phyloP scores from a whole-genome alignment of 2,329 filamentous ascomycete genomes.

The Botryosphaeria agaves region DNA sequence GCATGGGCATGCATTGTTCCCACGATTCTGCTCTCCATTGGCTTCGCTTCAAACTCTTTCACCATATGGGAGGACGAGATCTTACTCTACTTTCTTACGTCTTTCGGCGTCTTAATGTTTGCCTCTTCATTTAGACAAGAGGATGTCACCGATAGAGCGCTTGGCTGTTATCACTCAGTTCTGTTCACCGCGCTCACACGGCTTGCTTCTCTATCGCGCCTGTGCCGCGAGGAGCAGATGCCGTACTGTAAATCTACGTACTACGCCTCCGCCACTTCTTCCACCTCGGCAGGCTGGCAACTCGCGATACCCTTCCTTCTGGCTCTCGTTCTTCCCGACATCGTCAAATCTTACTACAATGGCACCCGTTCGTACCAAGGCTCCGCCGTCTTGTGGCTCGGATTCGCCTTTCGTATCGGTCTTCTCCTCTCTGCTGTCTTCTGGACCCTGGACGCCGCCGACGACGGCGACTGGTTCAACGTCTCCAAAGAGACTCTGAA shows the following conservation, averaged over 20 bases:
- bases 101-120: slow-evolving; percentile 64
- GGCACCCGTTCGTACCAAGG: slow-evolving; percentile 80
- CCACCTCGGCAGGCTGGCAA: slow-evolving; percentile 85
- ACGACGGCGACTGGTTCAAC: slow-evolving; percentile 65
- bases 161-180: slow-evolving; percentile 72
- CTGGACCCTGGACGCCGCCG: slow-evolving; percentile 80
- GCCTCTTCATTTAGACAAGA: slow-evolving; percentile 60
- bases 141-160: slow-evolving; percentile 45
- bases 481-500: slow-evolving; percentile 49
- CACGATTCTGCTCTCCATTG: slow-evolving; percentile 72
- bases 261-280: slow-evolving; percentile 80
- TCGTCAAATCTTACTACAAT: slow-evolving; percentile 63
- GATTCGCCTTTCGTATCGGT: slow-evolving; percentile 57
- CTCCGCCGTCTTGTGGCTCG: slow-evolving; percentile 70
- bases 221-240: slow-evolving; percentile 97
- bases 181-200: slow-evolving; percentile 67
- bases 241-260: slow-evolving; percentile 91
- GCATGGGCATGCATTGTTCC: slow-evolving; percentile 72
- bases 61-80: slow-evolving; percentile 99
- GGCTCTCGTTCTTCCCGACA: slow-evolving; percentile 50
- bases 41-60: slow-evolving; percentile 94
- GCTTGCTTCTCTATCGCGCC: slow-evolving; percentile 68
- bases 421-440: slow-evolving; percentile 62
- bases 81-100: slow-evolving; percentile 74
- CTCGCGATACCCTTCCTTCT: slow-evolving; percentile 62